These are phyloP conservation scores for Scopulariopsis brevicaulis DNA, from an alignment of 2,329 filamentous ascomycete species.

Conservation along the genomic window DNA sequence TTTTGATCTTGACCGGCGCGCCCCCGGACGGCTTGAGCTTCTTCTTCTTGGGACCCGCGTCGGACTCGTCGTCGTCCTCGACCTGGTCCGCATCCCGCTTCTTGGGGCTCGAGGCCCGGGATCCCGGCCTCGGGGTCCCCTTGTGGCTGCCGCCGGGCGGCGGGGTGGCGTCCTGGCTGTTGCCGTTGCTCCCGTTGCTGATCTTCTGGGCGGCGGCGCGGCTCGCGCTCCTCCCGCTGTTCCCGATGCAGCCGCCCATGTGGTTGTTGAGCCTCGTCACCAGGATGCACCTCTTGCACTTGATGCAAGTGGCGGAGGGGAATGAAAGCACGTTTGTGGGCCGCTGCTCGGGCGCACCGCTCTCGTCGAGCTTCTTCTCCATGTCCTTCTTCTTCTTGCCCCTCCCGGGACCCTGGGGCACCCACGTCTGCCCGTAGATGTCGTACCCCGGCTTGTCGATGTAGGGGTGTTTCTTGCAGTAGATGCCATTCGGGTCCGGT, in stretches of 20 bases:
- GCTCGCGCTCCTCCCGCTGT: conserved; percentile 51
- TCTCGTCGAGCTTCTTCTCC: conserved; percentile 43
- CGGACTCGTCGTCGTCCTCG: conserved; percentile 42
- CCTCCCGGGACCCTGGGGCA: conserved; percentile 55
- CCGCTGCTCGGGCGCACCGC: conserved; percentile 36
- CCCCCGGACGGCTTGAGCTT: conserved; percentile 33
- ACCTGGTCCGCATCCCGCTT: conserved; percentile 44
- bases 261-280: conserved; percentile 56
- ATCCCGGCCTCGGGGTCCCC: conserved; percentile 44
- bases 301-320: conserved; percentile 55
- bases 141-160: conserved; percentile 44
- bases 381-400: conserved; percentile 74
- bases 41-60: conserved; percentile 45
- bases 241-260: conserved; percentile 58
- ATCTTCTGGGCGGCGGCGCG: conserved; percentile 52
- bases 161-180: conserved; percentile 43
- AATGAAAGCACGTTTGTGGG: conserved; percentile 52
- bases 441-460: conserved; percentile 67
- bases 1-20: conserved; percentile 28
- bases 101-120: conserved; percentile 40
- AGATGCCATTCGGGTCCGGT: conserved; percentile 55
- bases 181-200: conserved; percentile 37
- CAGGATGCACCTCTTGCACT: conserved; percentile 54
- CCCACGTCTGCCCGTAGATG: conserved; percentile 75
- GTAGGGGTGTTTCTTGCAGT: conserved; percentile 72